Evolutionary conservation across 2,329 filamentous ascomycete species (phyloP).

Genomic region (Magnaporthales sp.): DNA sequence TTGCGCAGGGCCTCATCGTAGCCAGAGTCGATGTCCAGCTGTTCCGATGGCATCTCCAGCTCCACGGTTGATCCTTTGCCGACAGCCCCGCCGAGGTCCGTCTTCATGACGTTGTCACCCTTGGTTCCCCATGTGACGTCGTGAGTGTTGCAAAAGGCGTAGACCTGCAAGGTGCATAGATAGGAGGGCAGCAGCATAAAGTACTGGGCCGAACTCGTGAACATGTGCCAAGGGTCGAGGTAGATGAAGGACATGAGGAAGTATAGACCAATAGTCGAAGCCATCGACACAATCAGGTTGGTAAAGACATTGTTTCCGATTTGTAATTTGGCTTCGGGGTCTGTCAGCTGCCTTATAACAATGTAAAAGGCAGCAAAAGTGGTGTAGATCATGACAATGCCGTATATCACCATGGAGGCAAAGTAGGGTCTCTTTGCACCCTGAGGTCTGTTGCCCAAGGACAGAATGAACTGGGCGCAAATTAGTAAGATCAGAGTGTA

Average conservation of each 20-base stretch:
- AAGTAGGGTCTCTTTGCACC: slow-evolving; percentile 89
- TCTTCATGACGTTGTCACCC: slow-evolving; percentile 91
- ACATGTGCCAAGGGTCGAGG: slow-evolving; percentile 98
- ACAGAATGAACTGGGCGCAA: slow-evolving; percentile 90
- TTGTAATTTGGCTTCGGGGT: slow-evolving; percentile 19
- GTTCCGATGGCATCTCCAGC: slow-evolving; percentile 94
- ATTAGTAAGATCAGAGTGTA: slow-evolving; percentile 85
- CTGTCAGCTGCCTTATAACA: slow-evolving; percentile 68
- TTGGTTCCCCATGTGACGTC: slow-evolving; percentile 99
- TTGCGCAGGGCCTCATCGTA: slow-evolving; percentile 97
- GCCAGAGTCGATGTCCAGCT: slow-evolving; percentile 94
- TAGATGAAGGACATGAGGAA: slow-evolving; percentile 96
- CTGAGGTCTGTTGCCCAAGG: slow-evolving; percentile 91
- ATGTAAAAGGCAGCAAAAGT: slow-evolving; percentile 86
- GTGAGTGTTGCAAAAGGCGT: slow-evolving; percentile 98
- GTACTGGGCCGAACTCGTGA: slow-evolving; percentile 86
- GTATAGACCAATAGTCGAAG: slow-evolving; percentile 86
- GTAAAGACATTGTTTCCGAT: slow-evolving; percentile 88
- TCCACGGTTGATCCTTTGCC: slow-evolving; percentile 76
- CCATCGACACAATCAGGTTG: slow-evolving; percentile 84
- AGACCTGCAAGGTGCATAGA: slow-evolving; percentile 95
- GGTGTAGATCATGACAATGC: slow-evolving; percentile 92
- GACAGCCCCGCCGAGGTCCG: slow-evolving; percentile 80
- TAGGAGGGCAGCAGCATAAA: slow-evolving; percentile 87
- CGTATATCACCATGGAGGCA: slow-evolving; percentile 80